These are phyloP conservation scores for Cladobotryum protrusum DNA, from an alignment of 2,329 filamentous ascomycete species.

Conservation along the genomic window DNA sequence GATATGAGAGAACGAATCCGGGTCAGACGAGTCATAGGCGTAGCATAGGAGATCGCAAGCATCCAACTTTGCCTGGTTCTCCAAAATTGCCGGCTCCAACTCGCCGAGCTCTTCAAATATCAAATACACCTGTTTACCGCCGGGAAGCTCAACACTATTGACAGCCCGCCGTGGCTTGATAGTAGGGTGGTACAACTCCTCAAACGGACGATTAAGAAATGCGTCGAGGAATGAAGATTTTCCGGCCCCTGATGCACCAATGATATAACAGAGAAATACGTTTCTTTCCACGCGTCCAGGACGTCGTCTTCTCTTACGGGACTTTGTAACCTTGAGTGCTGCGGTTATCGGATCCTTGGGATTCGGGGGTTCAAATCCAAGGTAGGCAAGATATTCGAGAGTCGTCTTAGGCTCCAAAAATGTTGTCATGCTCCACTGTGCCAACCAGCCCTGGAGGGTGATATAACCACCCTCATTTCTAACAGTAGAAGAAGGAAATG, in stretches of 20 bases:
- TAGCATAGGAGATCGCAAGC: constrained; percentile 93
- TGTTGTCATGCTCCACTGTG: constrained; percentile 99
- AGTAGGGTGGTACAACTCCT: constrained; percentile 77
- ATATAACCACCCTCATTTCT: constrained; percentile 93
- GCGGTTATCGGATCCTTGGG: constrained; percentile 70
- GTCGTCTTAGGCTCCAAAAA: constrained; percentile 94
- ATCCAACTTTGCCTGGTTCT: constrained; percentile 84
- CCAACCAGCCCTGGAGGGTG: constrained; percentile 94
- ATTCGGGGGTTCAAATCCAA: constrained; percentile 82
- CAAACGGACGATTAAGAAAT: constrained; percentile 85
- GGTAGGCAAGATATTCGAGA: constrained; percentile 89
- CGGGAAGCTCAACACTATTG: constrained; percentile 92
- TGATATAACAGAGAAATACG: constrained; percentile 86
- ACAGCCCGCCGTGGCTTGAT: constrained; percentile 92
- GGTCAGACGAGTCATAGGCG: constrained; percentile 93
- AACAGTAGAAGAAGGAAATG: constrained; percentile 89
- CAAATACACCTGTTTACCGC: constrained; percentile 93
- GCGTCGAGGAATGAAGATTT: constrained; percentile 89
- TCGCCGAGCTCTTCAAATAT: constrained; percentile 94
- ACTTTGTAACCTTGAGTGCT: constrained; percentile 87
- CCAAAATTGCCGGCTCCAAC: constrained; percentile 87
- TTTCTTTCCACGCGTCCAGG: constrained; percentile 87
- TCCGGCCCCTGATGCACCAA: constrained; percentile 79
- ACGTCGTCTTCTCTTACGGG: constrained; percentile 75
- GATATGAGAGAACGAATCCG: constrained; percentile 91